Conservation (phyloP, 768 basidiomycete species). For the Mycena latifolia region DNA sequence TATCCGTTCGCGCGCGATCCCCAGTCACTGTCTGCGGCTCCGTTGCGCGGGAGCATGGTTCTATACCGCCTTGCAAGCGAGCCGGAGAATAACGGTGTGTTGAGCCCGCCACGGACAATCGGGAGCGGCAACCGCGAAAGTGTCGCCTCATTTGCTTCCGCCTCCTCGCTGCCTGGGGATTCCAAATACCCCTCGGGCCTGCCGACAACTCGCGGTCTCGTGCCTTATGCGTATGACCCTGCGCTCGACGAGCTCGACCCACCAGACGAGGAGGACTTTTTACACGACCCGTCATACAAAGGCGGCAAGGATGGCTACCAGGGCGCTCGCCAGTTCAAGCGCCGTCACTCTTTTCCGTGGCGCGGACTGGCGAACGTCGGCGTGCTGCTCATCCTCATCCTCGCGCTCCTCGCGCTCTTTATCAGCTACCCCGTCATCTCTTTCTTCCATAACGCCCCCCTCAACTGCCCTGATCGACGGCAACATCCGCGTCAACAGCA, state of each 20-base stretch:
- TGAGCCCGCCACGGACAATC: conserved; percentile 50
- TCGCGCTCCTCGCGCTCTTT: conserved; percentile 78
- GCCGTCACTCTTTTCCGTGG: conserved; percentile 54
- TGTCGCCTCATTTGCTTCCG: conserved; percentile 51
- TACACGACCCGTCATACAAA: conserved; percentile 70
- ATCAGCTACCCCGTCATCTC: conserved; percentile 81
- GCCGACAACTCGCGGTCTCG: conserved; percentile 52
- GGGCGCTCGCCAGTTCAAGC: conserved; percentile 25
- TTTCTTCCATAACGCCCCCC: conserved; percentile 56
- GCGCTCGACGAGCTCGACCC: conserved; percentile 64
- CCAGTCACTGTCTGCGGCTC: conserved; percentile 13
- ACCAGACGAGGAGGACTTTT: conserved; percentile 78
- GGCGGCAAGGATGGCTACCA: conserved; percentile 35
- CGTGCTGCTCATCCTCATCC: conserved; percentile 72
- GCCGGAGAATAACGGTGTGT: conserved; percentile 41
- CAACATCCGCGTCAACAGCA: conserved; percentile 75
- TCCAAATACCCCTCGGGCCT: conserved; percentile 73
- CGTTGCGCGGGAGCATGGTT: conserved; percentile 67
- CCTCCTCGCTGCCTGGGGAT: conserved; percentile 66
- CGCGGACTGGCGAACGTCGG: conserved; percentile 73
- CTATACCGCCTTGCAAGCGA: conserved; percentile 71
- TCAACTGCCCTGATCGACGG: conserved; percentile 64
- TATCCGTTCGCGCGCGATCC: conserved; percentile 52
- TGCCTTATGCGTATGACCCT: conserved; percentile 83
- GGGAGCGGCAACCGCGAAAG: conserved; percentile 44